phyloP scores from a whole-genome alignment of 805 yeast genomes.

The Pichia kluyveri region DNA sequence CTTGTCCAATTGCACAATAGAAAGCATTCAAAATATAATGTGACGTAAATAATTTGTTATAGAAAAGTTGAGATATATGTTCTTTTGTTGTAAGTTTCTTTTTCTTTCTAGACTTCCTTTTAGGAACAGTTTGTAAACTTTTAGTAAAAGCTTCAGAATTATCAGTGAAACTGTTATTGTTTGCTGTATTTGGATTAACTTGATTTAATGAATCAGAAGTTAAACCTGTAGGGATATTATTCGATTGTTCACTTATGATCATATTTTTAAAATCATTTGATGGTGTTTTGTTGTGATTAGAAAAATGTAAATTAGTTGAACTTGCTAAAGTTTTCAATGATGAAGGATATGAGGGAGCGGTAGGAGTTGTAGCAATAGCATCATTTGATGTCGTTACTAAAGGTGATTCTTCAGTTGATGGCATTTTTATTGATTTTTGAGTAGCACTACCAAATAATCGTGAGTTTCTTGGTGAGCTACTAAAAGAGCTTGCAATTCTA shows the following conservation, averaged over 20 bases:
- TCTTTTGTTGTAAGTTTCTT: constrained; percentile 13
- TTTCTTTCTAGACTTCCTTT: constrained; percentile 2
- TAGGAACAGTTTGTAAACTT: not conserved
- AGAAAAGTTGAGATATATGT: constrained; percentile 21
- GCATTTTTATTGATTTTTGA: constrained; percentile 1
- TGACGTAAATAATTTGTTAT: constrained; percentile 33
- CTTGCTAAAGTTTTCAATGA: not conserved
- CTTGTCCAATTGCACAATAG: constrained; percentile 58
- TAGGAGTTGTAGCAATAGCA: not conserved
- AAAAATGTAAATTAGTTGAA: not conserved
- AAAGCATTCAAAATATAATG: constrained; percentile 49
- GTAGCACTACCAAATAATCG: constrained; percentile 7
- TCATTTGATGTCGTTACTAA: not conserved
- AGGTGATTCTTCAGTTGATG: constrained; percentile 2
- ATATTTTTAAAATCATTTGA: not conserved
- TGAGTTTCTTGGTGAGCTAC: constrained; percentile 19
- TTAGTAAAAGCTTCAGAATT: too few species aligned
- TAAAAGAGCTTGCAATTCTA: constrained; percentile 18
- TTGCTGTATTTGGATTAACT: not conserved
- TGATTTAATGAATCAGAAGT: not conserved
- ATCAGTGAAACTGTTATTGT: not conserved
- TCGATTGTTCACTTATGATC: not conserved
- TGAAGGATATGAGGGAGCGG: not conserved
- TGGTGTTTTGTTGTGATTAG: not conserved
- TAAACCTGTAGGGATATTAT: not conserved